A percentile compares a stretch with the other conserved stretches of the same genome.
Conservation (phyloP, 139 green algal genomes). For the Tetradesmus obliquus region DNA sequence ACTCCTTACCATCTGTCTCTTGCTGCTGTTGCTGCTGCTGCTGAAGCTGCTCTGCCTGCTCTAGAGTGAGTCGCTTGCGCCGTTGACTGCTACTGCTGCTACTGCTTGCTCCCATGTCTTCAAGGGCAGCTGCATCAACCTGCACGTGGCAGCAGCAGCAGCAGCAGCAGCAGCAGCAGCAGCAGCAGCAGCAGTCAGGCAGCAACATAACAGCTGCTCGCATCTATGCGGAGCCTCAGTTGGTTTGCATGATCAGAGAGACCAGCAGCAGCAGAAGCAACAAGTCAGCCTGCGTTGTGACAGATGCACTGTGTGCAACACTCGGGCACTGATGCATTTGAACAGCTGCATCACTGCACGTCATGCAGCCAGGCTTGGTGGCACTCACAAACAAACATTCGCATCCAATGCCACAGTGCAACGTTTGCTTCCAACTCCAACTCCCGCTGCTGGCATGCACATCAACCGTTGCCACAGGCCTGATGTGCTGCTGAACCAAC, state of each 20-base stretch:
- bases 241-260: too few species aligned
- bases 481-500: constrained; percentile 8
- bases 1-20: background rate
- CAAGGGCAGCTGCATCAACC: constrained; percentile 8
- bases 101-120: background rate
- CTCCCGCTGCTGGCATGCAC: background rate
- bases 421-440: too few species aligned
- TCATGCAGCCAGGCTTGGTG: too few species aligned
- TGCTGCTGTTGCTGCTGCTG: constrained; percentile 35
- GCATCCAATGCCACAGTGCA: too few species aligned
- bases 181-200: background rate
- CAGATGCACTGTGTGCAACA: too few species aligned
- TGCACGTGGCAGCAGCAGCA: background rate
- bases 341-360: too few species aligned
- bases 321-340: too few species aligned
- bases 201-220: background rate
- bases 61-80: constrained; percentile 5
- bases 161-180: background rate
- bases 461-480: background rate
- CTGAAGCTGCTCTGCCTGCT: constrained; percentile 28
- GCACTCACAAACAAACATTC: too few species aligned
- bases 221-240: background rate
- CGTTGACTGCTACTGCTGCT: background rate
- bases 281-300: too few species aligned
- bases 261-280: too few species aligned